Percentiles rank a stretch among this genome's conserved stretches.
Evolutionary conservation across 2,329 filamentous ascomycete species (phyloP).

Genomic region (Aspergillus fructus): DNA sequence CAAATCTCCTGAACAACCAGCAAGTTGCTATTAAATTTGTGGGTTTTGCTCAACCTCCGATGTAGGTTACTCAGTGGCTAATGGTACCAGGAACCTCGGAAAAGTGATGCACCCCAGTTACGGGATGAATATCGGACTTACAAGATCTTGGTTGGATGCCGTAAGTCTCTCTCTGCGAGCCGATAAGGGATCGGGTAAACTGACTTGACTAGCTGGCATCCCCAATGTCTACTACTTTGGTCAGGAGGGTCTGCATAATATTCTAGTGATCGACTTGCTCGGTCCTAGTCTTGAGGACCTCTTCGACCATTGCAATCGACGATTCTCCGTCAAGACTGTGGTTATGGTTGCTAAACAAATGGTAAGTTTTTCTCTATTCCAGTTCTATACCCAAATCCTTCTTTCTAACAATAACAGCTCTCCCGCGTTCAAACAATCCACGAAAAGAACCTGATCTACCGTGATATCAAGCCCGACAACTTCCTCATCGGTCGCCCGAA

Average conservation of each 20-base stretch:
- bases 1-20: slow-evolving; percentile 97
- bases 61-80: slow-evolving; percentile 15
- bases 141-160: slow-evolving; percentile 98
- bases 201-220: slow-evolving; percentile 73
- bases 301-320: slow-evolving; percentile 93
- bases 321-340: slow-evolving; percentile 95
- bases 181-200: slow-evolving; percentile 16
- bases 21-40: slow-evolving; percentile 99
- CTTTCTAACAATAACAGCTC: slow-evolving; percentile 54
- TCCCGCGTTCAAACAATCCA: slow-evolving; percentile 93
- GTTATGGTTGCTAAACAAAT: slow-evolving; percentile 99
- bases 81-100: slow-evolving; percentile 79
- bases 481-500: slow-evolving; percentile 92
- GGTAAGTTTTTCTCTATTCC: slow-evolving; percentile 52
- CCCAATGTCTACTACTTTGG: slow-evolving; percentile 99
- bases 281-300: slow-evolving; percentile 94
- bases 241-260: slow-evolving; percentile 97
- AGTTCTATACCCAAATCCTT: background rate
- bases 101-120: slow-evolving; percentile 96
- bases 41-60: slow-evolving; percentile 43
- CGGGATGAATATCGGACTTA: slow-evolving; percentile 99
- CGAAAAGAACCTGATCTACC: slow-evolving; percentile 98
- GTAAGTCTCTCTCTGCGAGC: slow-evolving; percentile 60
- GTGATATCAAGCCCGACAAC: slow-evolving; percentile 99
- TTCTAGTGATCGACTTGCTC: slow-evolving; percentile 94